A percentile compares a stretch with the other conserved stretches of the same genome.
phyloP scores from a whole-genome alignment of 148 eudicot species.

The Chenopodium formosanum region DNA sequence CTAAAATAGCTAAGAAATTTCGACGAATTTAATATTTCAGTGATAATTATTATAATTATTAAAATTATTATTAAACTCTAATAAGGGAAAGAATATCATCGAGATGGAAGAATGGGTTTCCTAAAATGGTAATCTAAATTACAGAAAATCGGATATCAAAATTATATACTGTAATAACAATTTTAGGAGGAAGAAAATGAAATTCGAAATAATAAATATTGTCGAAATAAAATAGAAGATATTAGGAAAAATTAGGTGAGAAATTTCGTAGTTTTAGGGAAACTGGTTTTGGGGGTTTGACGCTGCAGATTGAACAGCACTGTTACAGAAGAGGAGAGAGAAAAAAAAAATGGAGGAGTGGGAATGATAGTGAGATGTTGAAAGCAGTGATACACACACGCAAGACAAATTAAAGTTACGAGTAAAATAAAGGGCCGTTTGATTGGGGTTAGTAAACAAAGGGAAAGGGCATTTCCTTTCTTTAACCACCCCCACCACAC shows the following conservation, averaged over 20 bases:
- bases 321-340: not conserved
- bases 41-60: not conserved
- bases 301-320: not conserved
- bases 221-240: not conserved
- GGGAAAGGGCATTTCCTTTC: too few species aligned
- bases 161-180: not conserved
- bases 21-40: constrained; percentile 17
- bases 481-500: too few species aligned
- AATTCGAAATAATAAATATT: not conserved
- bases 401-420: not conserved
- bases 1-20: constrained; percentile 5
- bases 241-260: not conserved
- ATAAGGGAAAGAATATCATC: not conserved
- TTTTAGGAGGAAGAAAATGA: not conserved
- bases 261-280: not conserved
- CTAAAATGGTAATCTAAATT: not conserved
- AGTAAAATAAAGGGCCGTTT: too few species aligned
- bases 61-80: not conserved
- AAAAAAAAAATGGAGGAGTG: not conserved
- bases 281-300: not conserved
- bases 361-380: constrained; percentile 8
- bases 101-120: not conserved
- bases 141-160: not conserved
- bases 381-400: constrained; percentile 11
- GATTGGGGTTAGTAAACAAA: too few species aligned